Evolutionary conservation across 306 rosid species (phyloP).

Genomic region (Hippophae rhamnoides): DNA sequence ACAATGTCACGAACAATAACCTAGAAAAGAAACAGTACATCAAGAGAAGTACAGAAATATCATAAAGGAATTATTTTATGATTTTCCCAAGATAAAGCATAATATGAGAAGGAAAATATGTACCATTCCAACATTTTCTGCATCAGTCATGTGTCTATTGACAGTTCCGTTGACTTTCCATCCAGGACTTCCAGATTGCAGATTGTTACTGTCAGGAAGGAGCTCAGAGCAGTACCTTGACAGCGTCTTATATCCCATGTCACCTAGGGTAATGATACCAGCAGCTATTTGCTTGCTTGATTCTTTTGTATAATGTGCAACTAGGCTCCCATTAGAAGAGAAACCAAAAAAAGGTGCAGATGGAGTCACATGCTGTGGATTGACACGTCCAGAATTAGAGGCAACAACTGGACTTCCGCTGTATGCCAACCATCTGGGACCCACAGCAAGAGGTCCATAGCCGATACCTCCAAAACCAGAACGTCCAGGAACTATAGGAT

Average conservation of each 20-base stretch:
- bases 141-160: conserved; percentile 51
- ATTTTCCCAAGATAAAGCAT: too few species aligned
- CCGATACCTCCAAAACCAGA: conserved; percentile 73
- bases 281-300: conserved; percentile 95
- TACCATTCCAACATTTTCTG: conserved; percentile 80
- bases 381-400: conserved; percentile 55
- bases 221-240: conserved; percentile 77
- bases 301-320: conserved; percentile 91
- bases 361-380: conserved; percentile 61
- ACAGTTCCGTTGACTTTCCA: conserved; percentile 47
- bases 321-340: conserved; percentile 77
- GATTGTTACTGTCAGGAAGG: conserved; percentile 48
- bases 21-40: conserved; percentile 31
- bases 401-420: conserved; percentile 63
- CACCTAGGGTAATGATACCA: conserved; percentile 83
- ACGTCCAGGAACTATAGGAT: conserved; percentile 49
- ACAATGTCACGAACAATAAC: conserved; percentile 81
- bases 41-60: conserved; percentile 1
- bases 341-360: conserved; percentile 38
- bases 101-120: conserved; percentile 7
- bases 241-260: conserved; percentile 86
- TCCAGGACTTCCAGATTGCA: conserved; percentile 41
- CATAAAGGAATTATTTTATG: not conserved
- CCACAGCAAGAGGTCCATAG: conserved; percentile 92
- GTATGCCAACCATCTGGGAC: conserved; percentile 93